Evolutionary conservation across 1,284 basidiomycete genomes (phyloP).

Genomic region (Ceratorhiza oryzae-sativae): DNA sequence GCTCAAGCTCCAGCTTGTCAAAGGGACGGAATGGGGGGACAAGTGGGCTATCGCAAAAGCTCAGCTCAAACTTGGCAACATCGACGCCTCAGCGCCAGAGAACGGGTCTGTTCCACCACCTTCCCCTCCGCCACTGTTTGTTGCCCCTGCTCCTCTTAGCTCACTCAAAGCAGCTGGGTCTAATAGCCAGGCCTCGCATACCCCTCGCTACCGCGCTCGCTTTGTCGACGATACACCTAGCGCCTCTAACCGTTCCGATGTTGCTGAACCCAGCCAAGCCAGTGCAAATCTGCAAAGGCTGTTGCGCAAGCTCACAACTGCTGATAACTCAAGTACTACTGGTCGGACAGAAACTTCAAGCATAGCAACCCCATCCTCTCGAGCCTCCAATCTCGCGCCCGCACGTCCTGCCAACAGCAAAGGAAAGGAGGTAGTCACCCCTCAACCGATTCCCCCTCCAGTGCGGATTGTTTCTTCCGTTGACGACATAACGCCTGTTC

Average conservation of each 20-base stretch:
- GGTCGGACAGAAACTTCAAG: slow-evolving; percentile 33
- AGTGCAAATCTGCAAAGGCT: slow-evolving; percentile 27
- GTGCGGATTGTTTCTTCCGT: slow-evolving; percentile 16
- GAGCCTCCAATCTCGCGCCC: slow-evolving; percentile 25
- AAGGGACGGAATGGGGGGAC: slow-evolving; percentile 74
- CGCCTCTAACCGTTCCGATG: background rate
- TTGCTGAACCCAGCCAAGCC: slow-evolving; percentile 7
- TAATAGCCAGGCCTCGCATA: background rate
- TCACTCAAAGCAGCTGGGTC: slow-evolving; percentile 12
- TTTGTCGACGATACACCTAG: slow-evolving; percentile 29
- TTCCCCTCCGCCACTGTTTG: slow-evolving; percentile 16
- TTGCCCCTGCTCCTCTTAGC: slow-evolving; percentile 2
- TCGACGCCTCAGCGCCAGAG: background rate
- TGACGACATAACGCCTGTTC: slow-evolving; percentile 34
- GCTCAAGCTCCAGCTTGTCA: slow-evolving; percentile 77
- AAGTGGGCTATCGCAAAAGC: slow-evolving; percentile 76
- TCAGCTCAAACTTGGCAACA: slow-evolving; percentile 29
- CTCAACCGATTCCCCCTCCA: slow-evolving; percentile 10
- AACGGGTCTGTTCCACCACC: slow-evolving; percentile 11
- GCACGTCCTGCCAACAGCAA: background rate
- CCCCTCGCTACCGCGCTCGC: slow-evolving; percentile 26
- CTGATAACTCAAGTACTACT: slow-evolving; percentile 30
- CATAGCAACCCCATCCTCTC: slow-evolving; percentile 32
- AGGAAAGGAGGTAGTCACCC: slow-evolving; percentile 7
- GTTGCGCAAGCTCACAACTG: slow-evolving; percentile 28